Conservation (phyloP, 78 protist species). For the Emiliania huxleyi region DNA sequence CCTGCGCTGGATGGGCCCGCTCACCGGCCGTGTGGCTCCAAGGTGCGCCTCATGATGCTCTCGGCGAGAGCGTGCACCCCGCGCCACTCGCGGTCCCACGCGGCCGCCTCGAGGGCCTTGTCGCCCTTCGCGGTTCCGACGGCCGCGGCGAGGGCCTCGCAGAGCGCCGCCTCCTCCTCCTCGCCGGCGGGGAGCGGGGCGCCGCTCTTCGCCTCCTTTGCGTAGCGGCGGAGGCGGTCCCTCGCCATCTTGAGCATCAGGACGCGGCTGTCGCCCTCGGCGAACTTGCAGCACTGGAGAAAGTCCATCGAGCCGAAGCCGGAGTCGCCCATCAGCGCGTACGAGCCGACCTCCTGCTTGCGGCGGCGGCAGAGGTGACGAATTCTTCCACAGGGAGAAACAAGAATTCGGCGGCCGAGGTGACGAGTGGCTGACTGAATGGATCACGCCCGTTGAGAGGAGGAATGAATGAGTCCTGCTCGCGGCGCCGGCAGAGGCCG, state of each 20-base stretch:
- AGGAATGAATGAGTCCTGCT: background rate
- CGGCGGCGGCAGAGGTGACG: slow-evolving; percentile 4
- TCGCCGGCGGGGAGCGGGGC: too few relatives aligned
- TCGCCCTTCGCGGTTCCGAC: background rate
- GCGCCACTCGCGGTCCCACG: background rate
- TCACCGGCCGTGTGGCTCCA: too few relatives aligned
- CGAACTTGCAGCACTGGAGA: slow-evolving; percentile 57
- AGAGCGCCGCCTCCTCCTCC: background rate
- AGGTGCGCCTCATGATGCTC: slow-evolving; percentile 1
- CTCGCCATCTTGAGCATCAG: slow-evolving; percentile 63
- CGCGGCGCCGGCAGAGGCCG: too few relatives aligned
- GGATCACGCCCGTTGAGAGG: background rate
- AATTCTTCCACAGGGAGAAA: too few relatives aligned
- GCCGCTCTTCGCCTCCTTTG: background rate
- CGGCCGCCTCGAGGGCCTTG: background rate
- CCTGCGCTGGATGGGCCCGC: too few relatives aligned
- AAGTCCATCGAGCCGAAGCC: slow-evolving; percentile 57
- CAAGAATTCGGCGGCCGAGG: background rate
- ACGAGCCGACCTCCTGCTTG: slow-evolving; percentile 43
- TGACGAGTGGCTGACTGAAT: background rate
- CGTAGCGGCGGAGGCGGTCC: background rate
- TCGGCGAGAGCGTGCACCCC: slow-evolving; percentile 10
- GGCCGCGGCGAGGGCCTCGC: background rate
- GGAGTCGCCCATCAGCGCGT: slow-evolving; percentile 58
- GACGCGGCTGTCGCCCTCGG: slow-evolving; percentile 62